Evolutionary conservation across 441 rosid species (phyloP), one percentile per base, ranked within the genome.

Genomic region (Melastoma candidum): DNA sequence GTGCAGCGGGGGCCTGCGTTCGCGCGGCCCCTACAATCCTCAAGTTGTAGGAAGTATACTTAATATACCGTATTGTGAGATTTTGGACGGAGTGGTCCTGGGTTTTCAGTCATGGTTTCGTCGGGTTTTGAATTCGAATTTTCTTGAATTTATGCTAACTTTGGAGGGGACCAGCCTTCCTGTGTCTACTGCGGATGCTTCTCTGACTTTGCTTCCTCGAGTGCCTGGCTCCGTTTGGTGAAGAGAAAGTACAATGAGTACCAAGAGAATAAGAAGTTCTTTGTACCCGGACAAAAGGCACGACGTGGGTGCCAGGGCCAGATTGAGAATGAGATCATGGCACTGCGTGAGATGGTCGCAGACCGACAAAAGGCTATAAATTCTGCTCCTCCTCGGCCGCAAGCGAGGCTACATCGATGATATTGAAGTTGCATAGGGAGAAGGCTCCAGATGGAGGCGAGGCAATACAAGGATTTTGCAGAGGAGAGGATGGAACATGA

Each of bases 341-440:
- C 80, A 3, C 68, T 93, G 44, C 93, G 97, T 2, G 97, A 89
- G 68, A 80, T 73, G 50, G 80, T 93, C 59, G 61, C 73, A 53
- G 79, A 71, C 64, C 99, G 86, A 56, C 96, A 89, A 62, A 58
- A 75, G 49, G 60, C 84, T 1, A 77, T 93, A 62, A 84, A 84
- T 54, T 96, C 99, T 44, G 22, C 22, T 77, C 99, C 0, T 84
- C 96, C 0, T 71, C 96, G 1, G 97, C 99, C 57, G 96, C 96
- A 4, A 93, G 71, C 57, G 99, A 93, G 75, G 95, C 99, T 0
- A 84, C 89, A 97, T 89, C 96, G 1, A 93, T 93, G 99, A 93
- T 93, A 60, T 50, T 93, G 74, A 87, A 82, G 74, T 72, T 93
- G 81, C 96, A 93, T 75, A 83, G 95, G 67, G 99, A 93, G 65